Percentiles rank a stretch among this genome's conserved stretches.
These are phyloP conservation scores for Ampelocalamus luodianensis DNA, from an alignment of 176 grass and related monocot genomes.

Conservation along the genomic window DNA sequence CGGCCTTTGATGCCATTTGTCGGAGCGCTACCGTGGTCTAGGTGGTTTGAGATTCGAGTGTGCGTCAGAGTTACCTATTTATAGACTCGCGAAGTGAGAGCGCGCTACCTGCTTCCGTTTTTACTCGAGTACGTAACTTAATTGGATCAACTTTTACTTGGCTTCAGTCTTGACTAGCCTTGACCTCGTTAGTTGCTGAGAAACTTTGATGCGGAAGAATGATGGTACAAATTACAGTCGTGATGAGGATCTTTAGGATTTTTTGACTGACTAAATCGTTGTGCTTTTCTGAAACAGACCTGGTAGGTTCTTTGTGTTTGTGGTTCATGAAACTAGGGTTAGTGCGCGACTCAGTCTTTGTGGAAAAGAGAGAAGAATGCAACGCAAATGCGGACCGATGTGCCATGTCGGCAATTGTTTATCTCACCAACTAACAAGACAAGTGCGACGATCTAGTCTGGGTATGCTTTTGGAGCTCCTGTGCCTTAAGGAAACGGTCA, in stretches of 20 bases:
- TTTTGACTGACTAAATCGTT: not conserved
- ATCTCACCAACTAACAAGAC: not conserved
- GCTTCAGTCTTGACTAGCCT: not conserved
- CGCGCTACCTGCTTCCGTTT: not conserved
- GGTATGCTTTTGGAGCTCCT: not conserved
- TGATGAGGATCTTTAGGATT: not conserved
- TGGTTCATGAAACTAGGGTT: not conserved
- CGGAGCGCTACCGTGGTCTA: not conserved
- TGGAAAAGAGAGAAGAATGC: not conserved
- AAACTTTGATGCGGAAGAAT: not conserved
- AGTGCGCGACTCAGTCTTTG: not conserved
- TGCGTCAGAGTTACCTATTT: slow-evolving; percentile 14
- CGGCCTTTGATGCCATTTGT: slow-evolving; percentile 40
- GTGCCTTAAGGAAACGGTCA: not conserved
- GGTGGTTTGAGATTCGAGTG: not conserved
- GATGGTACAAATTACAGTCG: not conserved
- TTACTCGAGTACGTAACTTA: not conserved
- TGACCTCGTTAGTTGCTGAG: not conserved
- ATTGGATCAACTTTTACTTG: not conserved
- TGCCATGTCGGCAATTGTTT: slow-evolving; percentile 40
- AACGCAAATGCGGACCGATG: not conserved
- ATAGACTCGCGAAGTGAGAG: not conserved
- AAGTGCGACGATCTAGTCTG: not conserved
- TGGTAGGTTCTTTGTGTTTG: not conserved
- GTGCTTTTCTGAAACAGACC: slow-evolving; percentile 1